These are phyloP conservation scores for Cicer yamashitae DNA, from an alignment of 306 rosid genomes.

Conservation along the genomic window DNA sequence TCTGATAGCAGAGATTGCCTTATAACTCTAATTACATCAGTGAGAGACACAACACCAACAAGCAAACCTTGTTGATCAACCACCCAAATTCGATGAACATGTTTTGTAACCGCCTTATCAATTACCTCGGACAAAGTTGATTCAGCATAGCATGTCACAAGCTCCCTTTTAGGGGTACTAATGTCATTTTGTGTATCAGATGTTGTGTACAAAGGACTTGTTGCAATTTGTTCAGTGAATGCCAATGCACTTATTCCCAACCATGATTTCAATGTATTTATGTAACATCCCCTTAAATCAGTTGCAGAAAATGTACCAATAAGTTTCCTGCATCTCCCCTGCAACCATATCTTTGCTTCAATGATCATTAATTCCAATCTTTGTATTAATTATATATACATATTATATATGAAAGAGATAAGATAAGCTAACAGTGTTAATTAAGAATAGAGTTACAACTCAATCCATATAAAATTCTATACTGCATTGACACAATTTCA, in stretches of 20 bases:
- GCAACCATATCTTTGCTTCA: constrained; percentile 18
- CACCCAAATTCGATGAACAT: constrained; percentile 88
- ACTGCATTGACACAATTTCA: no score
- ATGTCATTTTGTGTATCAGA: constrained; percentile 14
- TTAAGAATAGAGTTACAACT: no score
- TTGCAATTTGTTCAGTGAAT: constrained; percentile 57
- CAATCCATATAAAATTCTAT: no score
- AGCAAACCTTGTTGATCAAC: constrained; percentile 78
- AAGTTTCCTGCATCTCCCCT: constrained; percentile 74
- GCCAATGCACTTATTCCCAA: constrained; percentile 63
- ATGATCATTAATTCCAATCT: not conserved
- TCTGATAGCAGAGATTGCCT: constrained; percentile 56
- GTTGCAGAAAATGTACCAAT: constrained; percentile 81
- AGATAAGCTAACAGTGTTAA: no score
- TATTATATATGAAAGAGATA: not conserved
- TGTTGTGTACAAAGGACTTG: constrained; percentile 49
- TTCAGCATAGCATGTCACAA: constrained; percentile 62
- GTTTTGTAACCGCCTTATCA: constrained; percentile 63
- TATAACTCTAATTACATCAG: constrained; percentile 70
- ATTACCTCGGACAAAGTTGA: constrained; percentile 60
- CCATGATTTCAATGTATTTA: constrained; percentile 78
- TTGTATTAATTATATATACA: not conserved
- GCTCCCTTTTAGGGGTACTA: constrained; percentile 50
- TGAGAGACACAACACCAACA: constrained; percentile 69
- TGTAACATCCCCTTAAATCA: constrained; percentile 73